Base-by-base conservation (phyloP, 192 early-diverging fungal genomes). In the Linnemannia schmuckeri region DNA sequence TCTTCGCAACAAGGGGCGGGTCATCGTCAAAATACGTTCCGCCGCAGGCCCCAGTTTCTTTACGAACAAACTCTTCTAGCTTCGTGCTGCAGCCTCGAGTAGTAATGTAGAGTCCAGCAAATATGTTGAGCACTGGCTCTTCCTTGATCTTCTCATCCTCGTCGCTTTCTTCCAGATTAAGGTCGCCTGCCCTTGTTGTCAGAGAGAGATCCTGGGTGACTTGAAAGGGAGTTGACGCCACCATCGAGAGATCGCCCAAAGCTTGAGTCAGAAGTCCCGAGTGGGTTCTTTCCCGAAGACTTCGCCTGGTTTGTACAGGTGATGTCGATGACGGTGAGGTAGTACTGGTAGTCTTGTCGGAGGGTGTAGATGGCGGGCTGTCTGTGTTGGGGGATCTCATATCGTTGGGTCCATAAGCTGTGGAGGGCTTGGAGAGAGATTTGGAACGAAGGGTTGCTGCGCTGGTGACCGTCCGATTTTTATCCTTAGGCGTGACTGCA, bases 181-280 rank as follows among this genome's bases (percentile, higher is more conserved):
- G 73, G 47, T 46, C 20, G 22, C 20, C 55, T 37, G 72, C 37
- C 1, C 35, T 72, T 4, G 44, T 38, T 22, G 30, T 30, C 30
- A 75, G 37, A 37, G 75, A 74, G 22, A 37, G 73, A 1, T 72
- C 70, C 12, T 72, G 76, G 6, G 82, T 69, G 40, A 55, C 20
- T 42, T 20, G 66, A n/a, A 72, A 46, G 8, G 30, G 69, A 3
- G 75, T 44, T 22, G 78, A 42, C 5, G 41, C 20, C 2, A 47
- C 52, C 74, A 86, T 74, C 6, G 83, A 77, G 24, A 86, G 78
- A 24, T 74, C 83, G 27, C n/a, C 75, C 7, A 86, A 61, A 1
- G 83, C 74, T 15, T 86, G 75, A 9, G 83, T 76, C 63, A 86
- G 77, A 27, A 86, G 38, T 38, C 79, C 79, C 0, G 83, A 86